Evolutionary conservation across 768 basidiomycete genomes (phyloP).

Genomic region (Rubroboletus satanas): DNA sequence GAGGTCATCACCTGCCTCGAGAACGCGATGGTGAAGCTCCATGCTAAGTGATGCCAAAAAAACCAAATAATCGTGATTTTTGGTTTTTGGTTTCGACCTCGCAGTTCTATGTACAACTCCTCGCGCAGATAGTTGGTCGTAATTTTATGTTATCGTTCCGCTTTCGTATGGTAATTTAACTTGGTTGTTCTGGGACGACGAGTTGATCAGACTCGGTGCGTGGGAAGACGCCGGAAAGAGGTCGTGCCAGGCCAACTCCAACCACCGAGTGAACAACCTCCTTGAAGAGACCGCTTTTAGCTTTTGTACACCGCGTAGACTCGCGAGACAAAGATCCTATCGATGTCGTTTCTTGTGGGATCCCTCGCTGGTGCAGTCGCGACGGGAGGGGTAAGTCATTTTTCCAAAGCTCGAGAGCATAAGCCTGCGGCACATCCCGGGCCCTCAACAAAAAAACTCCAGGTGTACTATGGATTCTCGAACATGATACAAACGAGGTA

Average conservation of each 20-base stretch:
- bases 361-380: conserved; percentile 68
- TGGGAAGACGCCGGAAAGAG: conserved; percentile 2
- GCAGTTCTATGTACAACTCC: conserved; percentile 5
- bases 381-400: conserved; percentile 54
- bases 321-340: neutral
- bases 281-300: neutral
- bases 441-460: neutral
- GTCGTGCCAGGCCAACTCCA: neutral
- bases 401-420: neutral
- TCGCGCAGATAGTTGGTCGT: neutral
- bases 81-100: neutral
- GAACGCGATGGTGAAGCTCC: conserved; percentile 25
- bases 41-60: conserved; percentile 16
- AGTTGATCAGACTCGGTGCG: neutral
- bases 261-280: neutral
- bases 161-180: neutral
- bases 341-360: conserved; percentile 59
- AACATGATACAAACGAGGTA: conserved; percentile 58
- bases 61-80: neutral
- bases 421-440: no score
- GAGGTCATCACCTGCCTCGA: conserved; percentile 12
- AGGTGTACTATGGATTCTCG: conserved; percentile 73
- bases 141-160: conserved; percentile 5
- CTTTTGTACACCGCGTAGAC: neutral
- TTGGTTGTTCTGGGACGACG: neutral